Base-by-base conservation (phyloP, 352 stramenopile species). In the Plasmopara muralis region DNA sequence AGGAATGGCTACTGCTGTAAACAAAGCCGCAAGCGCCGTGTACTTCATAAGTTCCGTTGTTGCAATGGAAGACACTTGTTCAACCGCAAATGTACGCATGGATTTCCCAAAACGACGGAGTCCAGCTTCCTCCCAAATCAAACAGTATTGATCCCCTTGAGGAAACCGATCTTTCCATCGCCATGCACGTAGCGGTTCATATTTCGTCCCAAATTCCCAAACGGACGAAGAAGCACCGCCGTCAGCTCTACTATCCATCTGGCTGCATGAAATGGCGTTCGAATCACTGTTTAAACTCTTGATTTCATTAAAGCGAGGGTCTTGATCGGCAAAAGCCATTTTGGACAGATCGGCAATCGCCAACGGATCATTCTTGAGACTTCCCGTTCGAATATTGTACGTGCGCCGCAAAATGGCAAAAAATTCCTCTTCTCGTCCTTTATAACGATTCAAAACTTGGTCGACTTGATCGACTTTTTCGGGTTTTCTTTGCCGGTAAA, bases 401-500 rank as follows among this genome's bases (percentile, higher is more conserved):
- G 70, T 89, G 6, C 74, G 62, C 1, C 80, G 70, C 50, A 92
- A 62, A 15, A 84, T 83, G 7, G 50, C 57, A 39, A 93, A 93
- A 51, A 94, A 88, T 47, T 91, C 83, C 45, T 87, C 78, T 53
- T 94, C 83, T 0, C 83, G 82, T 30, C 83, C 82, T 52, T 83
- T 80, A 73, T 91, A 94, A 1, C 80, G 76, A 20, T 86, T 74
- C 61, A 93, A 67, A 10, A 92, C 67, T 39, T 87, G 74, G 15
- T 94, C 80, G n/a, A 89, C 75, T 38, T 89, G 68, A 8, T 83
- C 79, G 15, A 90, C 75, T 48, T 93, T 94, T 5, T 87, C 71
- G 0, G 74, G 52, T 35, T 90, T 89, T 35, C 55, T 56, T 20
- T 79, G 63, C 29, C 72, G 58, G 38, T 93, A 94, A 44, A 93